phyloP scores from a whole-genome alignment of 495 filamentous ascomycete genomes.

The Neurospora pannonica region DNA sequence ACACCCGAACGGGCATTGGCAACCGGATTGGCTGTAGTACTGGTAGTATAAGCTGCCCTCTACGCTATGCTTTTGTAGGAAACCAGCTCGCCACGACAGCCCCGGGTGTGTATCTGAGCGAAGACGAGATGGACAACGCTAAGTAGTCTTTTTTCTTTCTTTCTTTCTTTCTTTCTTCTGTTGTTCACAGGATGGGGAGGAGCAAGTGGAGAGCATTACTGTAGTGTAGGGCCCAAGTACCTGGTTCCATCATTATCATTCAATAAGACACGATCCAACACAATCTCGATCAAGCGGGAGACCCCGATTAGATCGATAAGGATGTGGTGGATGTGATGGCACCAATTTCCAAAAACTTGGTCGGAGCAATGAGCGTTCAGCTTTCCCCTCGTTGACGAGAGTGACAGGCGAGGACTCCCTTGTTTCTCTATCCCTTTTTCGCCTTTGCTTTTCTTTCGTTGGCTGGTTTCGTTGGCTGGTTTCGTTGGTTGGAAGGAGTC shows the following conservation, averaged over 20 bases:
- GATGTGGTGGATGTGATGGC: not conserved
- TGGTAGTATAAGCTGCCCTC: not conserved
- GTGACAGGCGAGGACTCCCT: not conserved
- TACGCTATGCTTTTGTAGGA: not conserved
- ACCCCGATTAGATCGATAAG: conserved; percentile 11
- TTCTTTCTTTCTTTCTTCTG: not conserved
- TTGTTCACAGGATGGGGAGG: not conserved
- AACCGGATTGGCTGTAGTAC: not conserved
- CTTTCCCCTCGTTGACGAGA: not conserved
- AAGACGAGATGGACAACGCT: not conserved
- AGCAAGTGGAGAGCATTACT: not conserved
- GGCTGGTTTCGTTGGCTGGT: not conserved
- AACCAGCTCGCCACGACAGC: not conserved
- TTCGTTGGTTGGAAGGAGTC: not conserved
- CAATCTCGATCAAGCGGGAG: conserved; percentile 15
- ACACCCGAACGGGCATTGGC: not conserved
- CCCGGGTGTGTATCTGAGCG: not conserved
- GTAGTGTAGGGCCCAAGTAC: conserved; percentile 14
- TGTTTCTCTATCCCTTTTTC: not conserved
- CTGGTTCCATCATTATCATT: conserved; percentile 7
- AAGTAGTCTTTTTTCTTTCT: not conserved
- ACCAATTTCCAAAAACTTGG: conserved; percentile 12
- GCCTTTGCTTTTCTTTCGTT: not conserved
- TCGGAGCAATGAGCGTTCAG: conserved; percentile 15
- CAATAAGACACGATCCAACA: conserved; percentile 11